Conservation (phyloP, 352 stramenopile genomes). For the Phytopythium aichiense region DNA sequence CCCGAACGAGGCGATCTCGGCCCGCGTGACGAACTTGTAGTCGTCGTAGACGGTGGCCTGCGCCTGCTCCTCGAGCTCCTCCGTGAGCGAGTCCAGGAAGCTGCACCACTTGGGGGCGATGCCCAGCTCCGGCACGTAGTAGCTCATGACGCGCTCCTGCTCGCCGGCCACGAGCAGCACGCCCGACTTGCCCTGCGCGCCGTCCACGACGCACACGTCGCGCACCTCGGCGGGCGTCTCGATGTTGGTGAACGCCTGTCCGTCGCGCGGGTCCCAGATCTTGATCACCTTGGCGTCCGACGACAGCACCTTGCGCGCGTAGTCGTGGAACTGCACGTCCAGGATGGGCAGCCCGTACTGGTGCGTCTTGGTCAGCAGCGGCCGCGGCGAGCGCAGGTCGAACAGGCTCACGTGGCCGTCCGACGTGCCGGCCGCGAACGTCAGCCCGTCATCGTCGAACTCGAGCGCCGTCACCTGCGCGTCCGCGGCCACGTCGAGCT, state of each 20-base stretch:
- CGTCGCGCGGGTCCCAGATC: conserved; percentile 93
- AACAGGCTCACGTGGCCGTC: conserved; percentile 94
- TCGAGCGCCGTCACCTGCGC: conserved; percentile 92
- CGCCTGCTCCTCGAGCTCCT: conserved; percentile 97
- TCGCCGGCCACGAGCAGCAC: conserved; percentile 96
- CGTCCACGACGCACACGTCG: conserved; percentile 94
- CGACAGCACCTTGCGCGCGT: conserved; percentile 89
- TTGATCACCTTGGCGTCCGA: conserved; percentile 98
- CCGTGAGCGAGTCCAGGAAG: conserved; percentile 99
- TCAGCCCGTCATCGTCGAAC: conserved; percentile 94
- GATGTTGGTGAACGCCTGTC: conserved; percentile 95
- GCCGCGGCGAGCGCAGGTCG: conserved; percentile 94
- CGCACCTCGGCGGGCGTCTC: conserved; percentile 96
- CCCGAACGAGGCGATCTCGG: conserved; percentile 95
- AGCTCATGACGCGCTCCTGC: conserved; percentile 96
- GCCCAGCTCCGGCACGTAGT: conserved; percentile 97
- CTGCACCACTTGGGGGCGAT: conserved; percentile 98
- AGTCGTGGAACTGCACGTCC: conserved; percentile 92
- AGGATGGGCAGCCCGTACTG: conserved; percentile 97
- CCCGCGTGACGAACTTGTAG: conserved; percentile 98
- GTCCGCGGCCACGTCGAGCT: conserved; percentile 51
- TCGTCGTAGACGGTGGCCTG: conserved; percentile 96
- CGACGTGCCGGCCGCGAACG: conserved; percentile 93
- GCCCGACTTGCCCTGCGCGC: conserved; percentile 89
- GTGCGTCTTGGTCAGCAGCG: conserved; percentile 95